Percentiles rank a stretch among this genome's conserved stretches.
Evolutionary conservation across 2,329 filamentous ascomycete species (phyloP).

Genomic region (Sarocladium oryzae): DNA sequence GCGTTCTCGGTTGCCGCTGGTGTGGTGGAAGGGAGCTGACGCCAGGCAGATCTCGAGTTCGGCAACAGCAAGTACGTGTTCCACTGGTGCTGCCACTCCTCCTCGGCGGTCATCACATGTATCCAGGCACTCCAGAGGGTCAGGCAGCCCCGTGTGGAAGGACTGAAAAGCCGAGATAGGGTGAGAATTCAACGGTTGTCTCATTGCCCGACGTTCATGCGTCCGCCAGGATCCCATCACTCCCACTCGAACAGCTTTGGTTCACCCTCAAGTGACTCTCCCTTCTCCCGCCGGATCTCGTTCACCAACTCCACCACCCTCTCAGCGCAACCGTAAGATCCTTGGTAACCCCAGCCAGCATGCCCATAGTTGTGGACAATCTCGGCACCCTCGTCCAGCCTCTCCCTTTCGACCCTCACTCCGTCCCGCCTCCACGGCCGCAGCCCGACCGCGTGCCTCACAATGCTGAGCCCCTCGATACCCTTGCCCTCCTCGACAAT

Average conservation of each 20-base stretch:
- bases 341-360: constrained; percentile 69
- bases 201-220: too few species aligned
- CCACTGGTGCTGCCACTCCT: background rate
- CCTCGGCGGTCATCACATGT: background rate
- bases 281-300: constrained; percentile 39
- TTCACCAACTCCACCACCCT: constrained; percentile 60
- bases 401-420: constrained; percentile 61
- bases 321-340: constrained; percentile 64
- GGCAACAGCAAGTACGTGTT: background rate
- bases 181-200: too few species aligned
- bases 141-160: too few species aligned
- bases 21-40: background rate
- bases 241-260: constrained; percentile 22
- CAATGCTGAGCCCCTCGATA: constrained; percentile 64
- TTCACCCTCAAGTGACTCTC: constrained; percentile 21
- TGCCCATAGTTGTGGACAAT: constrained; percentile 82
- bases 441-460: constrained; percentile 77
- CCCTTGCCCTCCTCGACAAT: constrained; percentile 59
- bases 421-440: constrained; percentile 69
- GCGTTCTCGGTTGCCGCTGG: background rate
- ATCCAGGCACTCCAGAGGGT: background rate
- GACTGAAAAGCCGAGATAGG: too few species aligned
- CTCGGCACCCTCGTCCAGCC: constrained; percentile 43
- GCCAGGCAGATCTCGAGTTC: background rate
- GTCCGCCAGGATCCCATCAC: background rate